Evolutionary conservation across 768 basidiomycete genomes (phyloP).

Genomic region (Podaxis sp.): DNA sequence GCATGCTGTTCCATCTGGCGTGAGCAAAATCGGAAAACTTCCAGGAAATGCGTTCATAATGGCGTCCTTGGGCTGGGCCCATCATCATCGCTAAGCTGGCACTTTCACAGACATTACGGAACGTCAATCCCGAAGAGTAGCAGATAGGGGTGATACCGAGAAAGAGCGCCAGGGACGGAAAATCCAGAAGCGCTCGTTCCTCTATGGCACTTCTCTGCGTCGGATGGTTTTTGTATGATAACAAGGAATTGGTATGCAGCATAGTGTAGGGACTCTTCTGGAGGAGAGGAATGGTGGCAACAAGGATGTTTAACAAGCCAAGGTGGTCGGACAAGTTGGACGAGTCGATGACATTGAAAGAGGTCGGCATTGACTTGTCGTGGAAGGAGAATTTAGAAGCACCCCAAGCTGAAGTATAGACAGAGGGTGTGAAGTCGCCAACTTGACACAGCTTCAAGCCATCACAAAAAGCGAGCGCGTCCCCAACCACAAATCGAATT

Average conservation of each 20-base stretch:
- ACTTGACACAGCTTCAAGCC: conserved; percentile 23
- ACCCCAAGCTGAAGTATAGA: conserved; percentile 33
- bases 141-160: conserved; percentile 1
- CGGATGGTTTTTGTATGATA: conserved; percentile 15
- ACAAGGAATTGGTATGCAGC: conserved; percentile 39
- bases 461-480: conserved; percentile 33
- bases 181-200: conserved; percentile 6
- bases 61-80: not conserved
- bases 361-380: conserved; percentile 24
- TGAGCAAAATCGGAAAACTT: conserved; percentile 2
- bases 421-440: conserved; percentile 19
- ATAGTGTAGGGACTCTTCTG: conserved; percentile 23
- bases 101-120: conserved; percentile 1
- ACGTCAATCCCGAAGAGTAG: conserved; percentile 1
- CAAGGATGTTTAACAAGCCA: conserved; percentile 42
- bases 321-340: conserved; percentile 46
- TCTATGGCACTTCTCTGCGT: conserved; percentile 2
- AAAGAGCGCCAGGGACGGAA: conserved; percentile 13
- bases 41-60: conserved; percentile 6
- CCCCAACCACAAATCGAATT: conserved; percentile 38
- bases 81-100: not conserved
- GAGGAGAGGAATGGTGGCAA: conserved; percentile 34
- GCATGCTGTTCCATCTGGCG: not conserved
- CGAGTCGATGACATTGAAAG: conserved; percentile 45
- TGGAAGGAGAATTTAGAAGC: conserved; percentile 26